Percentiles rank a stretch among this genome's conserved stretches.
These are phyloP conservation scores for Cryptosporidium andersoni DNA, from an alignment of 169 alveolate species.

Conservation along the genomic window DNA sequence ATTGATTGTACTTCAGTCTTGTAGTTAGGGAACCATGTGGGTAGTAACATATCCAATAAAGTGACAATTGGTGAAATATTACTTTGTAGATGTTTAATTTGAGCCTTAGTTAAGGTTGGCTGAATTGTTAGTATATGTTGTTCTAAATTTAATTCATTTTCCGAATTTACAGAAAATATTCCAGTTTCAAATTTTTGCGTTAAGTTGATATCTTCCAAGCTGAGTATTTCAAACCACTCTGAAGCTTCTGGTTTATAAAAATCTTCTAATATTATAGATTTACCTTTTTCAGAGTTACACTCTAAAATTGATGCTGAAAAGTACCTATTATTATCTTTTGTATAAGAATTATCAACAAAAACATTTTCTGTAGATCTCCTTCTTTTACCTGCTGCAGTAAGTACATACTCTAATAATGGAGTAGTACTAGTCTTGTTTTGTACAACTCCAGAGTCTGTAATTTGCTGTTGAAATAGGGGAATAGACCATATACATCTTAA, in stretches of 20 bases:
- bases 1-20: background rate
- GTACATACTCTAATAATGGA: background rate
- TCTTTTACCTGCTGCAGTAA: conserved; percentile 11
- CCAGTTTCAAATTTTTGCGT: background rate
- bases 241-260: conserved; percentile 49
- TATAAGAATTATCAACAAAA: no score
- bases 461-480: conserved; percentile 29
- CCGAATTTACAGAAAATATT: background rate
- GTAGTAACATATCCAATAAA: conserved; percentile 18
- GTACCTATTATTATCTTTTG: no score
- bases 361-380: background rate
- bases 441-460: no score
- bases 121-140: conserved; percentile 11
- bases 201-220: background rate
- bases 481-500: conserved; percentile 44
- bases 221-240: conserved; percentile 23
- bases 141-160: conserved; percentile 6
- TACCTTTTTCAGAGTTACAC: no score
- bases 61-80: conserved; percentile 14
- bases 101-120: conserved; percentile 36
- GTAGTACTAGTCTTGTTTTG: background rate
- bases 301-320: no score
- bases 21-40: conserved; percentile 57
- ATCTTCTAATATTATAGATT: background rate
- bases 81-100: conserved; percentile 10